phyloP scores from a whole-genome alignment of 2,329 filamentous ascomycete species.

The Fonsecaea multimorphosa region DNA sequence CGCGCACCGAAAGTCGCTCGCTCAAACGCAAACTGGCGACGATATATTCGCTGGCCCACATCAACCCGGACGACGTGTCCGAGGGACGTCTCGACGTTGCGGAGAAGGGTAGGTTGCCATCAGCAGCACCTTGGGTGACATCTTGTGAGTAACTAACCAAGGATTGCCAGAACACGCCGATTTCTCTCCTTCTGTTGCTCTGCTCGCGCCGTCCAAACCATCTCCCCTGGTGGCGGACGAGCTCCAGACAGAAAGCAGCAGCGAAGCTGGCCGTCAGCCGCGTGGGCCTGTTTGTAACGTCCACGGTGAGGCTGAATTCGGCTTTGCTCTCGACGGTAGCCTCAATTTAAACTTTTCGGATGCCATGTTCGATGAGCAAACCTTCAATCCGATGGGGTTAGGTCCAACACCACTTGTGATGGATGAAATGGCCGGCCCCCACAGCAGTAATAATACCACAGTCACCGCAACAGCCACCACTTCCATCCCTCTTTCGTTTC shows the following conservation, averaged over 20 bases:
- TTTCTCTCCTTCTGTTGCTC: not conserved
- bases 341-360: conserved; percentile 12
- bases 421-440: conserved; percentile 6
- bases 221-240: not conserved
- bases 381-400: conserved; percentile 10
- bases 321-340: not conserved
- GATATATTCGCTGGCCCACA: conserved; percentile 5
- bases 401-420: not conserved
- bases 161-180: not conserved
- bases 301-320: conserved; percentile 8
- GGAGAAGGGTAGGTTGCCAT: not conserved
- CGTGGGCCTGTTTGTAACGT: not conserved
- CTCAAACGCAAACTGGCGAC: conserved; percentile 7
- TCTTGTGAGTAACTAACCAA: not conserved
- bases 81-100: not conserved
- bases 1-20: not conserved
- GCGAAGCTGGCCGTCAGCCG: not conserved
- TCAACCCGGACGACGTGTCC: not conserved
- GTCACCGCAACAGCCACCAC: not conserved
- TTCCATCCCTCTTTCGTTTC: conserved; percentile 4
- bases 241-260: not conserved
- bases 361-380: conserved; percentile 12
- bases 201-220: not conserved
- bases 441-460: not conserved
- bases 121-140: not conserved